These are phyloP conservation scores for Clarkia xantiana DNA, from an alignment of 345 rosid species.

Conservation along the genomic window DNA sequence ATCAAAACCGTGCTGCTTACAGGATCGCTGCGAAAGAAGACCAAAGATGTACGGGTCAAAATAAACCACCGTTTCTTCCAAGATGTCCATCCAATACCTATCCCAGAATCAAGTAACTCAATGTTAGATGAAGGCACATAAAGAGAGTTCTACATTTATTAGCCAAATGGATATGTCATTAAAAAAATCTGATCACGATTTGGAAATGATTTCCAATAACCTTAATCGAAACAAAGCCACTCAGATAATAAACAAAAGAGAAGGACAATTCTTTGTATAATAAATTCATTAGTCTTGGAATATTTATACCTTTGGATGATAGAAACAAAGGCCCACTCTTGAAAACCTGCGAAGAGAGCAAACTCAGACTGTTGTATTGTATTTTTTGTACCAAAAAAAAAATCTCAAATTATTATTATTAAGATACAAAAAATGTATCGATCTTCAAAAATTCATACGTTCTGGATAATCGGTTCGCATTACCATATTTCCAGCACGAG, in stretches of 20 bases:
- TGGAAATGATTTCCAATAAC: not conserved
- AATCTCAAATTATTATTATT: not conserved
- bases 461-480: not conserved
- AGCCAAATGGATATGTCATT: not conserved
- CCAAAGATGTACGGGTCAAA: slow-evolving; percentile 50
- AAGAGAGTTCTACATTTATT: not conserved
- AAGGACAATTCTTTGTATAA: not conserved
- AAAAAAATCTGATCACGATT: not conserved
- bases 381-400: not conserved
- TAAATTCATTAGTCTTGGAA: not conserved
- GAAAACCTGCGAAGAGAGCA: slow-evolving; percentile 41
- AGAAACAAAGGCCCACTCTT: slow-evolving; percentile 73
- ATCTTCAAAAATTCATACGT: not conserved
- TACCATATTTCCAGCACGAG: slow-evolving; percentile 45
- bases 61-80: slow-evolving; percentile 79
- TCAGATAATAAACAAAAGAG: too few species aligned
- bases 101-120: not conserved
- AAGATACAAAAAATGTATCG: not conserved
- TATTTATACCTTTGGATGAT: slow-evolving; percentile 60
- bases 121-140: slow-evolving; percentile 3
- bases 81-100: slow-evolving; percentile 79
- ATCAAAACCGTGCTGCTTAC: slow-evolving; percentile 23
- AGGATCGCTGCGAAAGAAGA: slow-evolving; percentile 74
- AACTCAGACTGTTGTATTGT: not conserved
- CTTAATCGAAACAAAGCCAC: not conserved